Evolutionary conservation across 306 rosid genomes (phyloP).

Genomic region (Abrus pulchellus): DNA sequence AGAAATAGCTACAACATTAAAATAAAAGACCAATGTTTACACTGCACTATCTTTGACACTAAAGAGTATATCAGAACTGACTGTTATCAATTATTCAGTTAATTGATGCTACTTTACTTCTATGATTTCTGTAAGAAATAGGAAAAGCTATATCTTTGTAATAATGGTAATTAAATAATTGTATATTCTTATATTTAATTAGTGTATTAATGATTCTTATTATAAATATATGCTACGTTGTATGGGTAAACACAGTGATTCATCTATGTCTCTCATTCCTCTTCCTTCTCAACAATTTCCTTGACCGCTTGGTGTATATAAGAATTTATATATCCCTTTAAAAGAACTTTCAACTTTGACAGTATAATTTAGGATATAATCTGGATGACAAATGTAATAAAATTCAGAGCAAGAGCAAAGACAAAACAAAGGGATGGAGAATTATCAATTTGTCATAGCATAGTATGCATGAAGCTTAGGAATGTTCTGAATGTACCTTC

Average conservation of each 20-base stretch:
- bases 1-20: background rate
- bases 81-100: background rate
- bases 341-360: background rate
- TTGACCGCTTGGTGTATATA: background rate
- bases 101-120: background rate
- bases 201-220: no score
- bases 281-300: background rate
- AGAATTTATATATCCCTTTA: background rate
- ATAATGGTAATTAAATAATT: no score
- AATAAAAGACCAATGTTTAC: conserved; percentile 14
- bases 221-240: no score
- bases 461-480: background rate
- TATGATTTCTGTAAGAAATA: background rate
- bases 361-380: background rate
- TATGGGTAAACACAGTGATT: no score
- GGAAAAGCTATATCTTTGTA: no score
- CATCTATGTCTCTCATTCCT: no score
- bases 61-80: background rate
- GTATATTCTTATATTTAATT: no score
- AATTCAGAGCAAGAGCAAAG: background rate
- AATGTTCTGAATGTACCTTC: conserved; percentile 61
- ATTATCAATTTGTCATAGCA: background rate
- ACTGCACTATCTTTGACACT: conserved; percentile 17
- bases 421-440: background rate
- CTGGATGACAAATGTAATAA: background rate